Evolutionary conservation across 2,329 filamentous ascomycete genomes (phyloP), one percentile per base, ranked within the genome.

Genomic region (Alternaria incomplexa): DNA sequence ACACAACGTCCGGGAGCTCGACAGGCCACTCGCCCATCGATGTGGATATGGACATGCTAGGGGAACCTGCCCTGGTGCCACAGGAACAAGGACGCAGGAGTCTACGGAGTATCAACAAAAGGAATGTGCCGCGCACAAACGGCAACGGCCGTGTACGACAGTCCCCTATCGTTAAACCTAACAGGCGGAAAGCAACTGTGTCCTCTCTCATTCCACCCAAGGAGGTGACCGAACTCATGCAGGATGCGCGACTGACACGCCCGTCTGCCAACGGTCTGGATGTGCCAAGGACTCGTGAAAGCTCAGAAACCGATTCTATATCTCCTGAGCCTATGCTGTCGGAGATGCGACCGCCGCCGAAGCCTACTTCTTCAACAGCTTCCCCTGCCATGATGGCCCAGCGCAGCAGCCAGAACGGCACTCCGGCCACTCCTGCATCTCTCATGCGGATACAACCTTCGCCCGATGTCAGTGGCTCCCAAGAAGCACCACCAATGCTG

Each of bases 351-450:
- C 66, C 91, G 7, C 82, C 92, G 3, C 91, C 91, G 9, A 85
- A 88, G 58, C 86, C 90, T 25, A 85, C 84, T 52, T 90, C 90
- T 23, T 86, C 87, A 20, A 87, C 84, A 68, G 88, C 88, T 59
- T 93, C 91, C 4, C 90, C 91, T 10, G 89, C 89, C 62, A 87
- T 93, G 20, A 81, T 83, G 55, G 85, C 89, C 25, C 76, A 80
- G 32, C 70, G 69, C 30, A 74, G 76, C 81, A 56, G 61, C 32
- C 69, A 72, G 56, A 67, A 68, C 9, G 61, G 79, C 1, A 75
- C 75, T 17, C 80, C 56, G 11, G 93, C 93, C 2, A 97, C 93
- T 0, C 93, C 93, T 1, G 93, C 94, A 9, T 97, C 93, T 7
- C 81, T 97, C 62, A 97, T 97, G 91, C 79, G 80, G 44, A 75